Base-by-base conservation (phyloP, 371 early-diverging fungal genomes). In the Mycotypha africana region DNA sequence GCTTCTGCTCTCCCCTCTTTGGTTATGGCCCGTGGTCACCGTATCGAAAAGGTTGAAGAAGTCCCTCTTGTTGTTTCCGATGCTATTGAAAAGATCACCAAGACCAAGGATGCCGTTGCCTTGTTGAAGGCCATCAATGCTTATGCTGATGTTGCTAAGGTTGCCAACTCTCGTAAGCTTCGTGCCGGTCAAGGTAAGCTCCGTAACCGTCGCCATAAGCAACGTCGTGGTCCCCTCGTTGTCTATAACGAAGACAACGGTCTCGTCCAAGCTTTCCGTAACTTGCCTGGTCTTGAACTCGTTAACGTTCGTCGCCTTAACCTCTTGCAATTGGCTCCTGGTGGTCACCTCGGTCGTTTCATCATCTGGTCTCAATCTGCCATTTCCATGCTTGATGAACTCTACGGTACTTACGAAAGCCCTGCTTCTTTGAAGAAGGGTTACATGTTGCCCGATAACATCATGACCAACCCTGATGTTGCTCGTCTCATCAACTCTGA, bases 321-420 rank as follows among this genome's bases (percentile, higher is more conserved):
- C 91, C 79, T 99, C 69, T 84, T 98, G 64, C 93, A 97, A 79
- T 85, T 99, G 49, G 98, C 98, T 58, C 99, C 99, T 51, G 99
- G 99, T 82, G 99, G 99, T 70, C 96, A 98, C 82, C 78, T 97
- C 57, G 99, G 99, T 58, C 96, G 99, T 74, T 97, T 99, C 81
- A 81, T 97, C 78, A 93, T 99, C 88, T 99, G 99, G 99, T 97
- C 98, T 65, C 85, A 96, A 78, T 71, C 83, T 48, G 99, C 99
- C 53, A 93, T 99, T 70, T 87, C 88, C 66, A 83, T 89, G 50
- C 85, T 99, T 59, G 93, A 97, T 79, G 77, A 84, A 62, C 78
- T 99, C 68, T 99, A 88, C 76, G 98, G 98, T 73, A 86, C 95
- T 56, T 78, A 82, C 75, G 81, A 82, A 65, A 76, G 78, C 58